phyloP scores from a whole-genome alignment of 2,329 filamentous ascomycete species.

The Aspergillus texensis region DNA sequence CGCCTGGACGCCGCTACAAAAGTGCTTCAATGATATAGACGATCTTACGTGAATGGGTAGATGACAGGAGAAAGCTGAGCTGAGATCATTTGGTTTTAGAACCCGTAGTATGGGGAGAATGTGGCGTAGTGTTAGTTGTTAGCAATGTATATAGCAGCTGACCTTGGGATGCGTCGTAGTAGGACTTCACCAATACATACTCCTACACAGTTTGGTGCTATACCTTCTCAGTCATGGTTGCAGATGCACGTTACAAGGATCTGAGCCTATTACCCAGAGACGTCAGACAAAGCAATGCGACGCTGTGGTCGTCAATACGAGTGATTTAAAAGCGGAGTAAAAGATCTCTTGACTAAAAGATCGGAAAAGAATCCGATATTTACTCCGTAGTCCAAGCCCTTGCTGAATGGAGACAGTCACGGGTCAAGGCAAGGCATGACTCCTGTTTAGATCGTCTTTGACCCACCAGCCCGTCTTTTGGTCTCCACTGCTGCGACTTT shows the following conservation, averaged over 20 bases:
- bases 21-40: constrained; percentile 28
- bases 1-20: constrained; percentile 37
- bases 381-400: not conserved
- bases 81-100: not conserved
- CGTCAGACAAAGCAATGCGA: not conserved
- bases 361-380: not conserved
- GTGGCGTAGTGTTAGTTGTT: not conserved
- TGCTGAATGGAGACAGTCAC: not conserved
- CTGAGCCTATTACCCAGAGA: not conserved
- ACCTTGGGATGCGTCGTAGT: not conserved
- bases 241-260: not conserved
- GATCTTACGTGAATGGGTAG: not conserved
- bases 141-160: not conserved
- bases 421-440: not conserved
- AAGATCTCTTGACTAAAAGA: not conserved
- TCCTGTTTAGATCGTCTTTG: not conserved
- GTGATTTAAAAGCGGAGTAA: not conserved
- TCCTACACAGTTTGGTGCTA: not conserved
- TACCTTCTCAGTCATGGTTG: not conserved
- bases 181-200: not conserved
- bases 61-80: no score
- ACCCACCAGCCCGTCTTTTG: not conserved
- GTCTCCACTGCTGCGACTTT: constrained; percentile 1
- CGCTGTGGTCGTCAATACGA: not conserved
- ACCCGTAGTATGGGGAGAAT: not conserved